Conservation (phyloP, 129 eudicot genomes). For the Arctium minus region DNA sequence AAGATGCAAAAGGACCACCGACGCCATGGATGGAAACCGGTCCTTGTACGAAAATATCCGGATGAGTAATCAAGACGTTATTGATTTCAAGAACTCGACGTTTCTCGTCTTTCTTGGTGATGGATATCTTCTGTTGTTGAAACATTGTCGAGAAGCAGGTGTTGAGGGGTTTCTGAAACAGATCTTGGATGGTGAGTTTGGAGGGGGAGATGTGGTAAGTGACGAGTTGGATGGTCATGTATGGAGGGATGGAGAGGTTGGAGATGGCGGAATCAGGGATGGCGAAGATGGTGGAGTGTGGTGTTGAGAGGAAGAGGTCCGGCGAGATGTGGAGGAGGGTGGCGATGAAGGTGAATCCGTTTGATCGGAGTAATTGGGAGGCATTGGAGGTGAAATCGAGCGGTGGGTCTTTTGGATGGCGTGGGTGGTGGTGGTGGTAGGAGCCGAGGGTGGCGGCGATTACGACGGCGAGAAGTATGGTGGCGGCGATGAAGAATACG, state of each 20-base stretch:
- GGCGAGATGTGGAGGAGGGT: slow-evolving; percentile 71
- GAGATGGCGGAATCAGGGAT: slow-evolving; percentile 55
- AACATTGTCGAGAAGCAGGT: slow-evolving; percentile 47
- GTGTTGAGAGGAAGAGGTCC: slow-evolving; percentile 49
- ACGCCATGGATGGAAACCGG: slow-evolving; percentile 59
- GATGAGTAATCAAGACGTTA: slow-evolving; percentile 50
- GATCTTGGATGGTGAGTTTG: slow-evolving; percentile 29
- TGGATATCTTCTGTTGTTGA: slow-evolving; percentile 26
- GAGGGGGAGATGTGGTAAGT: slow-evolving; percentile 53
- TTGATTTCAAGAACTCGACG: slow-evolving; percentile 41
- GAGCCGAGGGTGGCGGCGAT: slow-evolving; percentile 9
- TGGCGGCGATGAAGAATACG: slow-evolving; percentile 13
- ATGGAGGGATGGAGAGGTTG: slow-evolving; percentile 45
- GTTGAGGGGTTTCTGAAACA: slow-evolving; percentile 39
- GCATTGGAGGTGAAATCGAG: slow-evolving; percentile 40
- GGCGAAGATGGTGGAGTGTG: slow-evolving; percentile 58
- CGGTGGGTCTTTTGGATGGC: slow-evolving; percentile 34
- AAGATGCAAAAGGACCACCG: slow-evolving; percentile 32
- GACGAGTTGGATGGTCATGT: slow-evolving; percentile 39
- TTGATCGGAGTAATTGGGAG: slow-evolving; percentile 45
- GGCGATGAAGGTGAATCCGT: slow-evolving; percentile 48
- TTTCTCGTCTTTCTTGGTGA: slow-evolving; percentile 31
- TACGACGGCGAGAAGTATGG: slow-evolving; percentile 24
- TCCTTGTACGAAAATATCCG: slow-evolving; percentile 53
- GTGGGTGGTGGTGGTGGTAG: slow-evolving; percentile 9